Conservation (phyloP, 805 yeast species). For the Maudiozyma barnettii region DNA sequence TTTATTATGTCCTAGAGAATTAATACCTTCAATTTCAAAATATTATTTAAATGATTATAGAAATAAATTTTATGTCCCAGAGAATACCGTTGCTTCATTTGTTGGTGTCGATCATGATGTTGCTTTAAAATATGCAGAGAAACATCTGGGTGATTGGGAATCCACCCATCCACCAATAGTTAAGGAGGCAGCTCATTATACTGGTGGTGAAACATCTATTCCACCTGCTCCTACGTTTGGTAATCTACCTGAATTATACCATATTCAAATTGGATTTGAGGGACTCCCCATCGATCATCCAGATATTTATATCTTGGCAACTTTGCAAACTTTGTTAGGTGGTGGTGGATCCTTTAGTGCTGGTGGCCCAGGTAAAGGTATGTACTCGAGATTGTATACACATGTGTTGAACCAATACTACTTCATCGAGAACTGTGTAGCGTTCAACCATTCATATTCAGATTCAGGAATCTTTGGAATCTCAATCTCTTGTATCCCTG, state of each 20-base stretch:
- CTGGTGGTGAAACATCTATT: conserved; percentile 49
- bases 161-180: conserved; percentile 19
- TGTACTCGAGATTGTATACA: conserved; percentile 91
- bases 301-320: conserved; percentile 84
- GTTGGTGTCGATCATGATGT: conserved; percentile 68
- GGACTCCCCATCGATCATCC: conserved; percentile 76
- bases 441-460: conserved; percentile 82
- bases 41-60: conserved; percentile 53
- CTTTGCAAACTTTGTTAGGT: conserved; percentile 81
- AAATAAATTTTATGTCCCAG: conserved; percentile 60
- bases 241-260: conserved; percentile 68
- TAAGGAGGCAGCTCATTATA: conserved; percentile 38
- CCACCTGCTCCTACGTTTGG: conserved; percentile 51
- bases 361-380: conserved; percentile 98
- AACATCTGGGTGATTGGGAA: conserved; percentile 56
- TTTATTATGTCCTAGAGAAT: conserved; percentile 66
- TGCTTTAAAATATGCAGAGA: conserved; percentile 56
- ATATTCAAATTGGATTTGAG: conserved; percentile 80
- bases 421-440: conserved; percentile 77
- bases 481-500: conserved; percentile 73
- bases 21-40: conserved; percentile 46
- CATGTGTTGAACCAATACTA: conserved; percentile 86
- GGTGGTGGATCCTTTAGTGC: conserved; percentile 98
- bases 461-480: conserved; percentile 91
- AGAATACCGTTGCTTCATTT: conserved; percentile 74